Evolutionary conservation across 2,329 filamentous ascomycete species (phyloP), one percentile per base, ranked within the genome.

Genomic region (Chrysoporthe puriensis): DNA sequence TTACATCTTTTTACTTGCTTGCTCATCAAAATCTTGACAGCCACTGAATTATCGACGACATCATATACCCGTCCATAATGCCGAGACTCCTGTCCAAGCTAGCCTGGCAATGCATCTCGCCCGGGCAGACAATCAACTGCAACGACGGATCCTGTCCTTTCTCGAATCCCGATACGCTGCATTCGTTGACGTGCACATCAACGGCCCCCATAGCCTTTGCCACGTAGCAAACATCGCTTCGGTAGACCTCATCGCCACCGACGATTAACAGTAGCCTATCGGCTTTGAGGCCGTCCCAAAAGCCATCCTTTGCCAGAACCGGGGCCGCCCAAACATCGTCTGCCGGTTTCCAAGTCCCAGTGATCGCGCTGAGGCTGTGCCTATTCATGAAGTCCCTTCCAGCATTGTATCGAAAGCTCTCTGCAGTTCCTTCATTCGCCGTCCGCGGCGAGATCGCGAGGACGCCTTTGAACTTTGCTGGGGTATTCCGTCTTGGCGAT

Each of bases 361-460:
- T 64, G 66, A 70, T 72, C 26, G 59, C 63, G 4, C 42, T 43
- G 62, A 69, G 62, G 32, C 60, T 66, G 16, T 58, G 46, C 52
- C 66, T 46, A 40, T 60, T 66, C 40, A 74, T 64, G 46, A 66
- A 72, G 58, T 74, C 73, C 59, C 68, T 71, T 32, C 66, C 62
- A 2, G 67, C 62, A 42, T 73, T 73, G 44, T 70, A 66, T 11
- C 62, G 57, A 66, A 67, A 71, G 32, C 71, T 72, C 4, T 61
- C 67, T 9, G 70, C 66, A 42, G 67, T 63, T 14, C 67, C 66
- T 26, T 68, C 64, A 69, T 73, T 72, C 42, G 70, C 66, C 14
- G 71, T 71, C 57, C 72, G 70, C 14, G 73, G 68, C 3, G 69
- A 71, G 43, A 74, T 66, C 43, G 71, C 70, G 34, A 73, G 34